phyloP scores from a whole-genome alignment of 805 yeast species.

The Wickerhamiella galacta region DNA sequence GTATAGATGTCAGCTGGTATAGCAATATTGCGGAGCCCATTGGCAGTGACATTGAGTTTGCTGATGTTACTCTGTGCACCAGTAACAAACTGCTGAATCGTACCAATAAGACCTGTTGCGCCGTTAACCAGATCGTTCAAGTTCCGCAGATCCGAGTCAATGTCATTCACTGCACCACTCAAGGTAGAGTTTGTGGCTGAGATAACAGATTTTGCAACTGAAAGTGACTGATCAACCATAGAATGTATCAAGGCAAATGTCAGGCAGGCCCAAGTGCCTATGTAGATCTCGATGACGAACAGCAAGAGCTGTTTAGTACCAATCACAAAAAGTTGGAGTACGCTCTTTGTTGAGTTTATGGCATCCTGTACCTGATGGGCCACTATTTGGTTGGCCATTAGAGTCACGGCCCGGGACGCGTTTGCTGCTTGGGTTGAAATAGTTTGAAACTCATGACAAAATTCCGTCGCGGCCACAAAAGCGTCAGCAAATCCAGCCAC shows the following conservation, averaged over 20 bases:
- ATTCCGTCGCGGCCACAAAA: no score
- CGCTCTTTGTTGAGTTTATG: background rate
- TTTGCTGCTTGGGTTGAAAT: slow-evolving; percentile 47
- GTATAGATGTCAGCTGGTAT: slow-evolving; percentile 51
- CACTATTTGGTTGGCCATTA: slow-evolving; percentile 37
- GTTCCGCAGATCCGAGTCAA: slow-evolving; percentile 50
- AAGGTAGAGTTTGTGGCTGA: slow-evolving; percentile 46
- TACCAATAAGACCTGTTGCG: slow-evolving; percentile 33
- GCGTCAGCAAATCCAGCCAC: slow-evolving; percentile 22
- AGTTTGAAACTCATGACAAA: no score
- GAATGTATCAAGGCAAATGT: slow-evolving; percentile 59
- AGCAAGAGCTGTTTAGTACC: slow-evolving; percentile 42
- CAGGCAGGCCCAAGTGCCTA: slow-evolving; percentile 81
- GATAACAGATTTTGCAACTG: slow-evolving; percentile 51
- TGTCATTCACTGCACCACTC: slow-evolving; percentile 34
- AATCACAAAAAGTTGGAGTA: slow-evolving; percentile 25
- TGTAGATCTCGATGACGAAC: slow-evolving; percentile 51
- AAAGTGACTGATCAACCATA: slow-evolving; percentile 52
- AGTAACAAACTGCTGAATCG: slow-evolving; percentile 39
- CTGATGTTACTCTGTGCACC: slow-evolving; percentile 28
- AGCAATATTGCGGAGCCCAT: slow-evolving; percentile 35
- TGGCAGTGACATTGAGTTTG: slow-evolving; percentile 42
- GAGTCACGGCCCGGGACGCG: slow-evolving; percentile 24
- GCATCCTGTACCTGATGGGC: slow-evolving; percentile 23
- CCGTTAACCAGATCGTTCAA: slow-evolving; percentile 42